These are phyloP conservation scores for Rhizophagus clarus DNA, from an alignment of 192 early-diverging fungal genomes.

Conservation along the genomic window DNA sequence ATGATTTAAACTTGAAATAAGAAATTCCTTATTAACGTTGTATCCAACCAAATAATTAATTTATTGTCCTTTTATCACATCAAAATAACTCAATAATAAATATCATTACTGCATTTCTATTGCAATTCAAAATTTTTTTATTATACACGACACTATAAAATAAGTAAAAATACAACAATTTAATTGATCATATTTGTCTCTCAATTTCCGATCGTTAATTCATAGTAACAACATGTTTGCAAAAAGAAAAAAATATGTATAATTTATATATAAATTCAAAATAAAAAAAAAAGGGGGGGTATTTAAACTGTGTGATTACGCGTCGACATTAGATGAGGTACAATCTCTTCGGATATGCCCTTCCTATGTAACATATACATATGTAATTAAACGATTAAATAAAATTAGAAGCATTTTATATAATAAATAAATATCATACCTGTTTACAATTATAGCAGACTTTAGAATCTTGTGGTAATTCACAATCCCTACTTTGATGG, in stretches of 20 bases:
- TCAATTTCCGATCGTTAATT: background rate
- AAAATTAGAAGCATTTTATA: background rate
- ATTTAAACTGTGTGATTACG: background rate
- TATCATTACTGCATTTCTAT: background rate
- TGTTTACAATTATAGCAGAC: slow-evolving; percentile 7
- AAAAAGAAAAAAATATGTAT: background rate
- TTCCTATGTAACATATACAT: background rate
- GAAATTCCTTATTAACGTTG: background rate
- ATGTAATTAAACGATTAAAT: background rate
- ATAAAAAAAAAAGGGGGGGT: background rate
- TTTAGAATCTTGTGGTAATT: slow-evolving; percentile 5
- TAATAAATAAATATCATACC: background rate
- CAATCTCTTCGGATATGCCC: slow-evolving; percentile 12
- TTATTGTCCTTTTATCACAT: background rate
- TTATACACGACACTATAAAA: background rate
- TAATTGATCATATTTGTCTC: background rate
- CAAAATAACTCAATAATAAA: background rate
- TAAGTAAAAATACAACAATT: background rate
- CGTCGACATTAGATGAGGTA: background rate
- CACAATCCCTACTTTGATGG: slow-evolving; percentile 1
- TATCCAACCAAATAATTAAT: background rate
- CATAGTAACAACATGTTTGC: background rate
- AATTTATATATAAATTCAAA: background rate
- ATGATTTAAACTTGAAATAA: background rate
- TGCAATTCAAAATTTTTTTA: background rate